Base-by-base conservation (phyloP, 129 eudicot species). In the Heracleum sosnowskyi region DNA sequence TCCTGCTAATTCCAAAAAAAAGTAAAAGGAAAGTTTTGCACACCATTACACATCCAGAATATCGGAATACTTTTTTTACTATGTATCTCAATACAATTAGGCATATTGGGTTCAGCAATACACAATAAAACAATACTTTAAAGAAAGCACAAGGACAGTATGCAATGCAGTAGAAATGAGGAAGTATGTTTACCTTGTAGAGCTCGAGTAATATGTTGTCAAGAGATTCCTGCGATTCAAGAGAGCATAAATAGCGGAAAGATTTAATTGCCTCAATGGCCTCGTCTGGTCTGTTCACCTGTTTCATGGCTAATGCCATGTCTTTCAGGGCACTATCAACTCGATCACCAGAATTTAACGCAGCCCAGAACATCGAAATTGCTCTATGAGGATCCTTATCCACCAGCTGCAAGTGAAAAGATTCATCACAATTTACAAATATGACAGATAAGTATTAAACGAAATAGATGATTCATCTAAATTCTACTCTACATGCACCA, bases 181-280 rank as follows among this genome's bases (percentile, higher is more conserved):
- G 78, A 72, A 44, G 47, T 69, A 34, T 22, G 64, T 55, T 74
- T 74, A 91, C 98, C 98, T 94, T 94, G 88, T 89, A 94, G 60
- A 94, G 85, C 80, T 94, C 98, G 34, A 94, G 81, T 46, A 94
- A 83, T 44, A 94, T 76, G 69, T 94, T 94, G 79, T 94, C 98
- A 35, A 94, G 84, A 63, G 98, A 86, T 42, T 86, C 96, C 63
- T 91, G 98, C 47, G 97, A 85, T 5, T 94, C 97, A 26, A 35
- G 64, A 24, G 96, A 84, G 78, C 97, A 94, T 35, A 94, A 84
- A 84, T 94, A 88, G 26, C 98, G 93, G 40, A 94, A 94, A 16
- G 98, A 94, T 77, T 88, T 93, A 31, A 93, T 86, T 7, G 98
- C 98, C 82, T 93, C 98, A 7, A 93, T 86, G 15, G 98, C 98